Percentiles rank a stretch among this genome's conserved stretches.
Evolutionary conservation across 2,329 filamentous ascomycete genomes (phyloP).

Genomic region (Phaeosphaeriaceae sp.): DNA sequence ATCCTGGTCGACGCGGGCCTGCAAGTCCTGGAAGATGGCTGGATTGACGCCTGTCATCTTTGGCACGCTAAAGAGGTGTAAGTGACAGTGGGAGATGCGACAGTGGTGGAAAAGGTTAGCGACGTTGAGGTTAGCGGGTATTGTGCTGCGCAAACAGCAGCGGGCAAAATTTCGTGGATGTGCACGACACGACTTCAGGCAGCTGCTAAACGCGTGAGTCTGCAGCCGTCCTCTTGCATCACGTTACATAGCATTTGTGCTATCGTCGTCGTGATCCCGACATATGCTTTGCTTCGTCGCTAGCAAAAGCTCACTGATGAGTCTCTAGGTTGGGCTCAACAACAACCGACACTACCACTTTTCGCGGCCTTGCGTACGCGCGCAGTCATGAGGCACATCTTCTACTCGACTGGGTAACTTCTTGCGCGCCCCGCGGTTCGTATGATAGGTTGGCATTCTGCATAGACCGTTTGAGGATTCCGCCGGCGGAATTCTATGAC

Average conservation of each 20-base stretch:
- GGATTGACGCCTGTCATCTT: constrained; percentile 71
- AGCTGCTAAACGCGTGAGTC: background rate
- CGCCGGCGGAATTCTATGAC: background rate
- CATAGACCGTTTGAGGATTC: background rate
- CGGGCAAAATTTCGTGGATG: background rate
- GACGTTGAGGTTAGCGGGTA: background rate
- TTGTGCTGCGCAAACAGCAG: background rate
- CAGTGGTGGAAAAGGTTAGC: background rate
- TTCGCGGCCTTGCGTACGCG: background rate
- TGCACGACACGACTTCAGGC: background rate
- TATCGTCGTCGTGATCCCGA: too few relatives aligned
- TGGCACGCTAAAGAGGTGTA: background rate
- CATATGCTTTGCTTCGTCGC: background rate
- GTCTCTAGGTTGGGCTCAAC: background rate
- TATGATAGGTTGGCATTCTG: background rate
- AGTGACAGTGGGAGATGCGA: background rate
- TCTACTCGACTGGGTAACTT: background rate
- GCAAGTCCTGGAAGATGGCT: constrained; percentile 85
- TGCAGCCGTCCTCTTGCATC: background rate
- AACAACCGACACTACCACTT: background rate
- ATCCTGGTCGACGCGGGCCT: constrained; percentile 90
- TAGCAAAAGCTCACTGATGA: background rate
- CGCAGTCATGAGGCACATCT: background rate
- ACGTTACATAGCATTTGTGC: background rate
- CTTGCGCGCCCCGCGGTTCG: background rate